Conservation (phyloP, 1,284 basidiomycete species). For the Boletus hoseneyae region DNA sequence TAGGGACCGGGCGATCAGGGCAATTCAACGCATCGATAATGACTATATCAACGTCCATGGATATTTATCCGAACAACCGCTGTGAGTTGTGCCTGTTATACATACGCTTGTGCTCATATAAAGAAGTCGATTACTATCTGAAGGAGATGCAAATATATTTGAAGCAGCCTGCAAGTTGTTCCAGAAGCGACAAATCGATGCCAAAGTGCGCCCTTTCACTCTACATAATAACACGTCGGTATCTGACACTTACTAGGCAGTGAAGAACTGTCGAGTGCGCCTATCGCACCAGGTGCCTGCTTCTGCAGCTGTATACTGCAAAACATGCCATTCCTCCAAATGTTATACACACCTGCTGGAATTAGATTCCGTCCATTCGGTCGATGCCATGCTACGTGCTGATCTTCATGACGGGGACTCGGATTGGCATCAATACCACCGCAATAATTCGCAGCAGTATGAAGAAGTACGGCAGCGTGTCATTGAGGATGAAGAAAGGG, state of each 20-base stretch:
- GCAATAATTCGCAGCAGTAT: slow-evolving; percentile 28
- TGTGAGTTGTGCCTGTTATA: slow-evolving; percentile 18
- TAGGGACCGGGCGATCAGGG: slow-evolving; percentile 39
- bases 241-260: slow-evolving; percentile 13
- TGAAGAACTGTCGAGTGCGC: slow-evolving; percentile 26
- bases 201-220: slow-evolving; percentile 18
- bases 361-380: slow-evolving; percentile 45
- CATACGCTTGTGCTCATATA: slow-evolving; percentile 14
- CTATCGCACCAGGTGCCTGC: slow-evolving; percentile 18
- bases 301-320: slow-evolving; percentile 41
- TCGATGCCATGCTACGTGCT: slow-evolving; percentile 42
- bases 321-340: slow-evolving; percentile 44
- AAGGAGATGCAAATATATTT: slow-evolving; percentile 26
- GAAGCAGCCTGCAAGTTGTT: slow-evolving; percentile 35
- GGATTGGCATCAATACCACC: slow-evolving; percentile 49
- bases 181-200: slow-evolving; percentile 19
- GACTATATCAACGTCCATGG: slow-evolving; percentile 28
- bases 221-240: not conserved
- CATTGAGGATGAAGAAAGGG: slow-evolving; percentile 35
- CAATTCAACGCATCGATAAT: slow-evolving; percentile 34
- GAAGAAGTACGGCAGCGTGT: slow-evolving; percentile 17
- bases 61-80: slow-evolving; percentile 19
- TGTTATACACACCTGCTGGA: slow-evolving; percentile 54
- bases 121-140: slow-evolving; percentile 25
- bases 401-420: slow-evolving; percentile 28